Percentiles rank a stretch among this genome's conserved stretches.
phyloP scores from a whole-genome alignment of 202 grass and related monocot species.

The Dendrocalamus latiflorus region DNA sequence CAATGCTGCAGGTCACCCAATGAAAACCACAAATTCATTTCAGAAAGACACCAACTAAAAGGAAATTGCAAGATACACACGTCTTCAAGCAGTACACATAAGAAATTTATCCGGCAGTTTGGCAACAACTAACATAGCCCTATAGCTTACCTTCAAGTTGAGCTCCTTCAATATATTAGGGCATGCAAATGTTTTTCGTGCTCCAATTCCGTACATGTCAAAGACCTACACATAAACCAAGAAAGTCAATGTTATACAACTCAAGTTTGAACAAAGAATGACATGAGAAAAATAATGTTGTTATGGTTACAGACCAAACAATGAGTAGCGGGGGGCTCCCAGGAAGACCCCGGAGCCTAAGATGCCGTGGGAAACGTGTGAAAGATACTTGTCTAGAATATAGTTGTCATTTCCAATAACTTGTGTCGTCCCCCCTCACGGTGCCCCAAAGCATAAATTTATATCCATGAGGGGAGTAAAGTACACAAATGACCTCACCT shows the following conservation, averaged over 20 bases:
- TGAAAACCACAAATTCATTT: not conserved
- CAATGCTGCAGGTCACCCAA: not conserved
- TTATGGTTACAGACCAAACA: too few species aligned
- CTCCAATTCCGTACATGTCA: constrained; percentile 81
- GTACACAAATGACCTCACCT: too few species aligned
- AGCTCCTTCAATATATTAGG: constrained; percentile 68
- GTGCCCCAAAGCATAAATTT: too few species aligned
- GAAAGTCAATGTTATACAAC: not conserved
- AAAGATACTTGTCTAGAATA: too few species aligned
- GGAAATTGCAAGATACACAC: not conserved
- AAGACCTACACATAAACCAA: constrained; percentile 59
- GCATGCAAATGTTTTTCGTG: constrained; percentile 47
- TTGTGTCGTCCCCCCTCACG: too few species aligned
- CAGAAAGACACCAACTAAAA: not conserved
- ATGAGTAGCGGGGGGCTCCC: too few species aligned
- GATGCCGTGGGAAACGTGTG: too few species aligned
- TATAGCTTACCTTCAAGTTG: constrained; percentile 63
- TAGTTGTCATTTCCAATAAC: too few species aligned
- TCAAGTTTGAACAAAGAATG: constrained; percentile 1
- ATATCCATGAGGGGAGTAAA: too few species aligned
- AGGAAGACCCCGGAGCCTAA: too few species aligned
- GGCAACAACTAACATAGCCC: not conserved
- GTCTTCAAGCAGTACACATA: not conserved
- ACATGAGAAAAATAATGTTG: not conserved
- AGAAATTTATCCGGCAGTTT: not conserved